phyloP scores from a whole-genome alignment of 805 yeast species.

The Yarrowia sp. region DNA sequence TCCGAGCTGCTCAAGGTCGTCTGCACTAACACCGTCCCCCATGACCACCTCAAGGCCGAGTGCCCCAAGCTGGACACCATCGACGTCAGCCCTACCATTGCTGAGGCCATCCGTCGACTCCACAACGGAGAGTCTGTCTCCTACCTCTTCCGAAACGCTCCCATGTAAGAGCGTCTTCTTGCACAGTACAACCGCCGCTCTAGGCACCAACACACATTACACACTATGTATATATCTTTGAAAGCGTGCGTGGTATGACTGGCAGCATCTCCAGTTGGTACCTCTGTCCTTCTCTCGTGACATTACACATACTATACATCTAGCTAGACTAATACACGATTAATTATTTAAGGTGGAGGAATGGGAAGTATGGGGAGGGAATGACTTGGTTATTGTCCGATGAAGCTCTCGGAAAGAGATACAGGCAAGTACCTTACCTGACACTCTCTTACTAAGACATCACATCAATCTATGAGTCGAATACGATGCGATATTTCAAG shows the following conservation, averaged over 20 bases:
- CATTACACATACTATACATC: constrained; percentile 6
- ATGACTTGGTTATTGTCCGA: too few relatives aligned
- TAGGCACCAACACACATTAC: too few relatives aligned
- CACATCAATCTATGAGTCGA: too few relatives aligned
- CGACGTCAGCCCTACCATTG: constrained; percentile 85
- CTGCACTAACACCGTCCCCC: constrained; percentile 93
- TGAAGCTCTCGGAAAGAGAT: too few relatives aligned
- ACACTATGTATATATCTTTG: constrained; percentile 25
- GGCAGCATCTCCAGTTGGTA: not conserved
- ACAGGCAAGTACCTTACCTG: too few relatives aligned
- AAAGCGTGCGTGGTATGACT: constrained; percentile 1
- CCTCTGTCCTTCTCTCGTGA: constrained; percentile 15
- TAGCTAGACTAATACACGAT: constrained; percentile 30
- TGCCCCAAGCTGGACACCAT: constrained; percentile 79
- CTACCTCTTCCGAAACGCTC: constrained; percentile 78
- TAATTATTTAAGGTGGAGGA: not conserved
- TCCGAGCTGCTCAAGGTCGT: constrained; percentile 75
- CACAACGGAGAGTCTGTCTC: constrained; percentile 97
- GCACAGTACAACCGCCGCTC: too few relatives aligned
- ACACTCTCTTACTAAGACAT: too few relatives aligned
- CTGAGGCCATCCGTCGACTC: constrained; percentile 91
- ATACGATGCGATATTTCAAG: too few relatives aligned
- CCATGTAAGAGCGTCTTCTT: constrained; percentile 45
- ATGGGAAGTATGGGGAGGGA: too few relatives aligned
- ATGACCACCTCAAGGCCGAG: constrained; percentile 62